Base-by-base conservation (phyloP, 768 basidiomycete genomes). In the Suillus discolor region DNA sequence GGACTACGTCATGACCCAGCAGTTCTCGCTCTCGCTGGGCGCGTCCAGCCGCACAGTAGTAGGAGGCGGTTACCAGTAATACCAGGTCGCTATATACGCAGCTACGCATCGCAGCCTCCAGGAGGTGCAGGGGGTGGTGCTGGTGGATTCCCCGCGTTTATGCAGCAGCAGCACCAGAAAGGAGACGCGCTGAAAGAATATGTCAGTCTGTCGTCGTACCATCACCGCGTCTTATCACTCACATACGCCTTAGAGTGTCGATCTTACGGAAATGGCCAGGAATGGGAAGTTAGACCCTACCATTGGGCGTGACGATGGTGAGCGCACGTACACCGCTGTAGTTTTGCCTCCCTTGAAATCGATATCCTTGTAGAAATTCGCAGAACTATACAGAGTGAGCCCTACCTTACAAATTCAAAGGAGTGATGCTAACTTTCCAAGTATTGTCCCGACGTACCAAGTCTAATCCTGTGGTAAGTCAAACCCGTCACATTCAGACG, bases 401-500 rank as follows among this genome's bases (percentile, higher is more conserved):
- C 53, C 8, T 41, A 7, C 45, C 20, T 39, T 6, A 31, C 8
- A 6, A 5, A 3, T 53, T 57, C 20, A 6, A 55, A 31, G 62
- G 31, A 44, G 47, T 55, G 23, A 13, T 45, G 34, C 66, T 5
- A 69, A 42, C 25, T 3, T 9, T 34, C 1, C 3, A 65, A 93
- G 92, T 96, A 71, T 81, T 96, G 11, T 95, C 93, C 31, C 83
- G 94, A 51, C 78, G 96, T 71, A 97, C 95, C 2, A 97, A 97
- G 76, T 93, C 92, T 9, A 96, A 97, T 71, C 95, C 94, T 6
- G 93, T 96, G 69, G 92, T 89, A 76, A 61, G 88, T 23, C 9
- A 23, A 47, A 20, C 47, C 20, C 8, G 4, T 47, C 55, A 28
- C 45, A n/a, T 59, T 55, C 62, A 62, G 18, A 11, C 36, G 31